Conservation (phyloP, 2,329 filamentous ascomycete species). For the Aureobasidium lini region DNA sequence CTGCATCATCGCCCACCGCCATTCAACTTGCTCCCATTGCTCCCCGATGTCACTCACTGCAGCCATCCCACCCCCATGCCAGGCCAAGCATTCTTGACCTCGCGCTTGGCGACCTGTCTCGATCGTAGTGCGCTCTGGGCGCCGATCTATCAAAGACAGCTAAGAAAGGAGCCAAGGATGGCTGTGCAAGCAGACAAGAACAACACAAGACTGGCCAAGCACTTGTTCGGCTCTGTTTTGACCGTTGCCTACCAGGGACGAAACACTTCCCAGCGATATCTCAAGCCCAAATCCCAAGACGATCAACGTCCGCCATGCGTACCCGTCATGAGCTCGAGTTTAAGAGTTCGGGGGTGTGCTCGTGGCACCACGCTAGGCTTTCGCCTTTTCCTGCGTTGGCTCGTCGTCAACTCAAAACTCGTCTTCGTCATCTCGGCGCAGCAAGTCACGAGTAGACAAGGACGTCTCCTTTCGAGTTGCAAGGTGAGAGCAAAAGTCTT, state of each 20-base stretch:
- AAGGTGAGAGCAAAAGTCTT: neutral
- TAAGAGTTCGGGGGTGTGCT: neutral
- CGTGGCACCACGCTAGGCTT: constrained; percentile 6
- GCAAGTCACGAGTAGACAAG: neutral
- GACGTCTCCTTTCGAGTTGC: neutral
- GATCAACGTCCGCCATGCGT: neutral
- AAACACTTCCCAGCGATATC: neutral
- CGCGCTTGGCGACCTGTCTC: constrained; percentile 3
- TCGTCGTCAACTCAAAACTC: constrained; percentile 1
- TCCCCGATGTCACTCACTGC: neutral
- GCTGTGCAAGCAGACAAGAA: constrained; percentile 6
- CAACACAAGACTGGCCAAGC: constrained; percentile 5
- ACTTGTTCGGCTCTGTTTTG: neutral
- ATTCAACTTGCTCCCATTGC: neutral
- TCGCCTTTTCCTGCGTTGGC: constrained; percentile 5
- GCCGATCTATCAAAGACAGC: constrained; percentile 1
- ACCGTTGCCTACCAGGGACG: neutral
- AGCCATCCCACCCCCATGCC: neutral
- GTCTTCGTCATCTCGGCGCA: neutral
- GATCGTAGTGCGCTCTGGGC: constrained; percentile 3
- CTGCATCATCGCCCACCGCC: neutral
- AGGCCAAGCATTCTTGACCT: constrained; percentile 13
- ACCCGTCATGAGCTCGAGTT: constrained; percentile 3
- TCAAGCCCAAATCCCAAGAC: neutral
- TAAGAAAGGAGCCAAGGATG: constrained; percentile 1